Percentiles rank a stretch among this genome's conserved stretches.
phyloP scores from a whole-genome alignment of 23 red algal species.

The Porphyridium purpureum region DNA sequence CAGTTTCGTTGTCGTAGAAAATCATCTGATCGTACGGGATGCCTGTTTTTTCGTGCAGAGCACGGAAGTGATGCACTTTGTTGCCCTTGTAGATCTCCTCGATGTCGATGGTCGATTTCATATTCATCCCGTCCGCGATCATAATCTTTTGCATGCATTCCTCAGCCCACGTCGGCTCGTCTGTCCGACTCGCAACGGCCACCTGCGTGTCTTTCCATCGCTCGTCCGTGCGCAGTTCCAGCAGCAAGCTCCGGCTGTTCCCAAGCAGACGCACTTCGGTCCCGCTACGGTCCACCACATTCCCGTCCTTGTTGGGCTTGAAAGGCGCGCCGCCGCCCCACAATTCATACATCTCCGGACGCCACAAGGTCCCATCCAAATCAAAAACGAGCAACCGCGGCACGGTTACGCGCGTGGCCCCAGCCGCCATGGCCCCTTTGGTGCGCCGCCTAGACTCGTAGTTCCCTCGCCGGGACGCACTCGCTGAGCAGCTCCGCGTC shows the following conservation, averaged over 20 bases:
- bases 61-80: constrained; percentile 5
- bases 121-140: neutral
- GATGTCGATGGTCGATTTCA: neutral
- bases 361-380: neutral
- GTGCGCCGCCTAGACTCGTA: too few species aligned
- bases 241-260: neutral
- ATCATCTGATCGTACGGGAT: constrained; percentile 13
- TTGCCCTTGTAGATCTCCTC: constrained; percentile 8
- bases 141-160: neutral
- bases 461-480: too few species aligned
- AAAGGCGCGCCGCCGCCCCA: constrained; percentile 1
- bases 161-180: neutral
- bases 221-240: neutral
- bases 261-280: neutral
- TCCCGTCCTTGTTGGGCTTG: neutral
- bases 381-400: neutral
- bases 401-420: too few species aligned
- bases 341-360: neutral
- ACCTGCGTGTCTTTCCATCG: neutral
- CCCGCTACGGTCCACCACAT: neutral
- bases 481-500: too few species aligned
- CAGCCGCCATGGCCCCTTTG: too few species aligned
- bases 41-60: constrained; percentile 2
- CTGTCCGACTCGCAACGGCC: neutral
- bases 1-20: constrained; percentile 11